Conservation (phyloP, 345 rosid species). For the Tarenaya hassleriana region DNA sequence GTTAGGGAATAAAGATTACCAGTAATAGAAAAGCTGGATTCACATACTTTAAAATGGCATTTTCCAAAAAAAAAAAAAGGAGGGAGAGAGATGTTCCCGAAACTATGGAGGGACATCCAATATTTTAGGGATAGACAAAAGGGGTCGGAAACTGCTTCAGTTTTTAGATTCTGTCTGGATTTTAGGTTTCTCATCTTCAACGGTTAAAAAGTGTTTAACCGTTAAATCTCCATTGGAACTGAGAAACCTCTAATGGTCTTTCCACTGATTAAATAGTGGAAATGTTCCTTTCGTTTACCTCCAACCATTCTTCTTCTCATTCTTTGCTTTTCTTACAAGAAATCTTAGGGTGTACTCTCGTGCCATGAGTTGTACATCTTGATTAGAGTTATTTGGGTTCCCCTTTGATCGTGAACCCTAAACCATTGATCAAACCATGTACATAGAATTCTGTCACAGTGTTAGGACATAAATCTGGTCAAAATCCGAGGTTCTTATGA, state of each 20-base stretch:
- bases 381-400: neutral
- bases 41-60: no score
- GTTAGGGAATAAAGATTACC: no score
- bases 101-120: slow-evolving; percentile 16
- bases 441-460: neutral
- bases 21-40: no score
- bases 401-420: slow-evolving; percentile 1
- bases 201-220: neutral
- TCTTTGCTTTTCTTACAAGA: slow-evolving; percentile 24
- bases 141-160: slow-evolving; percentile 20
- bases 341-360: slow-evolving; percentile 10
- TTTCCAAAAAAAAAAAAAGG: no score
- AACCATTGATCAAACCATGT: neutral
- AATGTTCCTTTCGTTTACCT: slow-evolving; percentile 28
- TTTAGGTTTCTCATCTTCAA: neutral
- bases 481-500: neutral
- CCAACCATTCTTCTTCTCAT: slow-evolving; percentile 20
- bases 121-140: slow-evolving; percentile 17
- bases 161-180: neutral
- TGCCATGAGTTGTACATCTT: no score
- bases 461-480: neutral
- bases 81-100: slow-evolving; percentile 20
- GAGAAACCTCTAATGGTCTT: slow-evolving; percentile 1
- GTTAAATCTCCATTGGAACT: slow-evolving; percentile 15
- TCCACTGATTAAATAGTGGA: slow-evolving; percentile 16